Base-by-base conservation (phyloP, 163 green algal genomes). In the Trebouxiophyceae sp. region DNA sequence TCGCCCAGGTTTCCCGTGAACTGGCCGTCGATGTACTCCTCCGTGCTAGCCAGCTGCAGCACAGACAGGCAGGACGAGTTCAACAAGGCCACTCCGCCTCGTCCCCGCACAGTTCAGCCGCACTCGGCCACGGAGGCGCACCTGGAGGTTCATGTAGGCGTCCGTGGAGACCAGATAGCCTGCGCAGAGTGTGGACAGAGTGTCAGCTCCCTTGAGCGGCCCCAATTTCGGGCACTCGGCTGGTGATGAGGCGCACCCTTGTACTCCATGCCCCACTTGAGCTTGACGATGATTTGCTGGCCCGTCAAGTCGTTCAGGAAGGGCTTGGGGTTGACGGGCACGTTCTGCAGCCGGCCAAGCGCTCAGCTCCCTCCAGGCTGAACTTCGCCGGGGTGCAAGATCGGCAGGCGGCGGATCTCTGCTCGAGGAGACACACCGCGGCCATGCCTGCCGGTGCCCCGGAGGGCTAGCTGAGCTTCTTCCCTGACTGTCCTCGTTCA, bases 261-360 rank as follows among this genome's bases (percentile, higher is more conserved):
- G 84, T 99, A 99, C 77, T 98, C 93, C 91, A 98, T 97, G 19
- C 93, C 93, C 93, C 93, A 99, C 74, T 98, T 98, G 22, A 99
- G 86, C 81, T 97, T 98, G 24, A 97, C 88, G 32, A 97, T 89
- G 19, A 99, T 85, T 23, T 81, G 82, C 73, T 98, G 97, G 12
- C 93, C 93, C 0, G 93, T 97, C 2, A 98, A 77, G n/a, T 97
- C 89, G 50, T 95, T 95, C 33, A 99, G 59, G 65, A 98, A 99
- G 1, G 93, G 93, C 81, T 97, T 97, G 12, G 93, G 93, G 76
- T 99, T 96, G 24, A 95, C 85, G 5, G 89, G 88, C 23, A 95
- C 86, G 27, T 74, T 80, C 84, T 91, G 78, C 66, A 71, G 12
- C 24, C n/a, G n/a, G n/a, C n/a, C n/a, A n/a, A n/a, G n/a, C n/a